Base-by-base conservation (phyloP, 352 stramenopile genomes). In the Globisporangium canariense region DNA sequence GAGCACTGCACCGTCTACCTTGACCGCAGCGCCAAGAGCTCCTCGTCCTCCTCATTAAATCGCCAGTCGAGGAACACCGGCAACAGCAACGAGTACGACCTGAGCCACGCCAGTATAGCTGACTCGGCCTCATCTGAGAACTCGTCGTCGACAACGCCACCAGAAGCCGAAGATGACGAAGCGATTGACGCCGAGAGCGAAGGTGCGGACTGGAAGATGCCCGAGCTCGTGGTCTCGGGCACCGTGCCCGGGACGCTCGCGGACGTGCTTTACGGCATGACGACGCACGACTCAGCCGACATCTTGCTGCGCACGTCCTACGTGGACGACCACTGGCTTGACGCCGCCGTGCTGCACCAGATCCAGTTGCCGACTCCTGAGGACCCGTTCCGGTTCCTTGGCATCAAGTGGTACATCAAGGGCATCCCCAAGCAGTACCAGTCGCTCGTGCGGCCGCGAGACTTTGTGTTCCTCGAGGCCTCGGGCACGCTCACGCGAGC, bases 361-460 rank as follows among this genome's bases (percentile, higher is more conserved):
- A 58, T 68, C 54, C 28, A 68, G 25, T 14, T 32, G 43, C 66
- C 66, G 30, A 69, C 60, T 0, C 4, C 22, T 4, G 28, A 38
- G 3, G 41, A 69, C 20, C 66, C 66, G 25, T 71, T 71, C 55
- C 52, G 30, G 18, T 68, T 69, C 45, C 54, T 71, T 20, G 62
- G 54, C 3, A 41, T 71, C 60, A 67, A 71, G 54, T 71, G 66
- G 66, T 58, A 57, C 40, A 38, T 71, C 47, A 64, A 64, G 9
- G 59, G 32, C 22, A 62, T 67, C n/a, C 58, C 58, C 0, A 40
- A 18, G 28, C 25, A 53, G 43, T 57, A 49, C 38, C 38, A 55
- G 45, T 34, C 25, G 4, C 11, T 67, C n/a, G 50, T 67, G 34
- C 10, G 30, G 14, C 53, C 58, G 51, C 62, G 66, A 2, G 66